Evolutionary conservation across 371 early-diverging fungal species (phyloP), one percentile per base, ranked within the genome.

Genomic region (Nosema muscidifuracis): DNA sequence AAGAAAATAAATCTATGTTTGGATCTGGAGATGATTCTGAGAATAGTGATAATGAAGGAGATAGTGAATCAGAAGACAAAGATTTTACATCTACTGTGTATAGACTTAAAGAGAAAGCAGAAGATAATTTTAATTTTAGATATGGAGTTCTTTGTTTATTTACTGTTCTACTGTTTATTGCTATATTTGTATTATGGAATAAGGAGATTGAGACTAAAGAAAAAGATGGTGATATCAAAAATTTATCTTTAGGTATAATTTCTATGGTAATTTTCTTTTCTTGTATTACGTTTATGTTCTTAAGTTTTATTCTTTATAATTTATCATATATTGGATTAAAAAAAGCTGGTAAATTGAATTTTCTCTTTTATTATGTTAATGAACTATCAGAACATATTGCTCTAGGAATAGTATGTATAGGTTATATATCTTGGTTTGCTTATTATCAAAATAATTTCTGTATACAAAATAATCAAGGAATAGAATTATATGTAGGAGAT

Each of bases 361-460:
- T 74, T n/a, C 20, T 70, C 24, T 63, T 58, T 24, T 78, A 61
- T 57, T 78, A 78, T 38, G 24, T 69, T 15, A 67, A 72, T 55
- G 76, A 75, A 62, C 20, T 71, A 26, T 67, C 67, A 1, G 56
- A 61, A 30, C 74, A 75, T 36, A 72, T 75, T 40, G 72, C 76
- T 34, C 34, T 53, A 34, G 38, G 28, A 7, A 20, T 60, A 12
- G 42, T 67, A 24, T 18, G 72, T 1, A 18, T 47, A 7, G 4
- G 9, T 0, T 42, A 55, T 3, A 18, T 69, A 20, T n/a, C 43
- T 16, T 55, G 61, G 31, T 20, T 61, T 24, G 44, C 28, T 4
- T 40, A 26, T 10, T 42, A 65, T 10, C 18, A 40, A 13, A 12
- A 13, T 9, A 65, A 78, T 30, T 56, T 28, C 22, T 65, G 57